A percentile compares a stretch with the other conserved stretches of the same genome.
Evolutionary conservation across 371 early-diverging fungal species (phyloP).

Genomic region (Smittium culicis): DNA sequence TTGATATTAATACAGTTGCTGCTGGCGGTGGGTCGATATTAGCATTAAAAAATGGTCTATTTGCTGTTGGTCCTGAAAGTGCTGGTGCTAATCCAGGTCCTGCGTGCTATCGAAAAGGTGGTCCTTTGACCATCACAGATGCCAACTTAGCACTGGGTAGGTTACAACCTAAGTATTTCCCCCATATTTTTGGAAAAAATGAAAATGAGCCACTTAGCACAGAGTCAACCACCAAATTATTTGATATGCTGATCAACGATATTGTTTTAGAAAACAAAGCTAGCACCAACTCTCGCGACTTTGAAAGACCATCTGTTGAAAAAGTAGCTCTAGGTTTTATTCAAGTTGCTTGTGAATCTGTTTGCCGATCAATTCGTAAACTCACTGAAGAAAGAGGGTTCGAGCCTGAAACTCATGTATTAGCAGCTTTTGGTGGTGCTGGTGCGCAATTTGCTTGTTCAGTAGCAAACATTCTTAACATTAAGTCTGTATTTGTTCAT

Average conservation of each 20-base stretch:
- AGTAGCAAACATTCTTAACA: constrained; percentile 78
- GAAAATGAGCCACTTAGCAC: constrained; percentile 70
- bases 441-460: constrained; percentile 89
- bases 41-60: constrained; percentile 83
- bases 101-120: constrained; percentile 86
- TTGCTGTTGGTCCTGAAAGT: constrained; percentile 88
- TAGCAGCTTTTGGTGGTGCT: constrained; percentile 94
- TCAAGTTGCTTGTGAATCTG: constrained; percentile 86
- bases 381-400: constrained; percentile 89
- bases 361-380: constrained; percentile 88
- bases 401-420: constrained; percentile 64
- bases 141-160: constrained; percentile 84
- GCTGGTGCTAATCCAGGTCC: constrained; percentile 94
- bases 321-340: constrained; percentile 87
- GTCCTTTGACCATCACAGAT: constrained; percentile 83
- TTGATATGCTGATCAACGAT: constrained; percentile 43
- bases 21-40: constrained; percentile 94
- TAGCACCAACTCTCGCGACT: constrained; percentile 11
- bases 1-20: constrained; percentile 90
- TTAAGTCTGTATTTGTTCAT: constrained; percentile 67
- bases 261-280: constrained; percentile 37
- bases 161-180: constrained; percentile 75
- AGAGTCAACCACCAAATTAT: constrained; percentile 44
- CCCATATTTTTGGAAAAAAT: constrained; percentile 83
- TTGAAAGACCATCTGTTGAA: constrained; percentile 44